These are phyloP conservation scores for Theileria luwenshuni DNA, from an alignment of 169 alveolate species.

Conservation along the genomic window DNA sequence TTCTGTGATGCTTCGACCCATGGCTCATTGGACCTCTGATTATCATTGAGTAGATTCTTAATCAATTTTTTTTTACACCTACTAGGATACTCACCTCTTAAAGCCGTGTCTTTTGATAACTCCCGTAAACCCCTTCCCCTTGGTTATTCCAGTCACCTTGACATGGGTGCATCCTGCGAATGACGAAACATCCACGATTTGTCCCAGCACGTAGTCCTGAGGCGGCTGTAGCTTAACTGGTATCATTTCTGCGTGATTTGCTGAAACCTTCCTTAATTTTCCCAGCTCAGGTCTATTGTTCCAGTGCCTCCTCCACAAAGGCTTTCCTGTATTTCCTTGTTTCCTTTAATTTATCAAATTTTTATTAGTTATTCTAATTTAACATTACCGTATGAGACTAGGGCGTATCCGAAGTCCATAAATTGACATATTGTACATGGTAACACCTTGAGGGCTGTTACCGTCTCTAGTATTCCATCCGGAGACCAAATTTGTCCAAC, in stretches of 20 bases:
- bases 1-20: conserved; percentile 92
- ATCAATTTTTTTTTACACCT: neutral
- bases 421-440: conserved; percentile 75
- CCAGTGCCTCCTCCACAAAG: conserved; percentile 77
- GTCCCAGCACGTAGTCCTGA: conserved; percentile 82
- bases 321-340: conserved; percentile 64
- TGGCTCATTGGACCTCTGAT: conserved; percentile 89
- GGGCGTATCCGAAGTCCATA: conserved; percentile 75
- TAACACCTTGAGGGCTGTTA: conserved; percentile 68
- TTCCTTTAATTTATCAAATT: neutral
- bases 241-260: conserved; percentile 69
- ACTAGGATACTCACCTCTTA: conserved; percentile 48
- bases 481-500: conserved; percentile 77
- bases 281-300: conserved; percentile 73
- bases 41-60: neutral
- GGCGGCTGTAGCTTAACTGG: conserved; percentile 83
- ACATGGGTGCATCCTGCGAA: conserved; percentile 84
- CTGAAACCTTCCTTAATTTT: conserved; percentile 63
- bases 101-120: conserved; percentile 91
- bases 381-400: conserved; percentile 72
- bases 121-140: conserved; percentile 93
- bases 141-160: conserved; percentile 86
- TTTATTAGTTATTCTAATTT: neutral
- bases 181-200: conserved; percentile 82
- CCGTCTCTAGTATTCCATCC: conserved; percentile 75